These are phyloP conservation scores for Carpinus viminea DNA, from an alignment of 306 rosid genomes.

Conservation along the genomic window DNA sequence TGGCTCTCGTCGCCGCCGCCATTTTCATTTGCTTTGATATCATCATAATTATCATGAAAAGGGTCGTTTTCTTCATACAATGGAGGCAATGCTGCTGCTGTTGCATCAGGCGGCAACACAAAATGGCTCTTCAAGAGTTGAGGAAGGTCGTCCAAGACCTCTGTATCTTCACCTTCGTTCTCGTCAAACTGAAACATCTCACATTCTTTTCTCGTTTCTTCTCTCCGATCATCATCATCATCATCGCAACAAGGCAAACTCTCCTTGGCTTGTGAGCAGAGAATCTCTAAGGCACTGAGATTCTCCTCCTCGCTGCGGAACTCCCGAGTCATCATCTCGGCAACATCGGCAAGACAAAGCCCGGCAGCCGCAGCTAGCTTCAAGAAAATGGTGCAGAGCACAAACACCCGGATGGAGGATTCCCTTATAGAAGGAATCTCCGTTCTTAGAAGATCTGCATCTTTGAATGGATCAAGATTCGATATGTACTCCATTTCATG, in stretches of 20 bases:
- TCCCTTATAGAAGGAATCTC: slow-evolving; percentile 65
- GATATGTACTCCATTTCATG: slow-evolving; percentile 69
- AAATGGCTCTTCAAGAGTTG: slow-evolving; percentile 27
- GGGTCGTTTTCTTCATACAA: slow-evolving; percentile 5
- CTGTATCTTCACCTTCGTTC: slow-evolving; percentile 19
- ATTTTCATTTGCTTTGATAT: neutral
- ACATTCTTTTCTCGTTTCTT: slow-evolving; percentile 19
- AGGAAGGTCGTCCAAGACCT: slow-evolving; percentile 32
- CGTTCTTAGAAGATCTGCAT: slow-evolving; percentile 65
- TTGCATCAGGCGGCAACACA: neutral
- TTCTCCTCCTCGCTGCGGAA: slow-evolving; percentile 50
- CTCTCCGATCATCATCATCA: neutral
- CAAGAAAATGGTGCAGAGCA: slow-evolving; percentile 78
- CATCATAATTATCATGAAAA: neutral
- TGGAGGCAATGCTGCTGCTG: neutral
- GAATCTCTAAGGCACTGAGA: slow-evolving; percentile 55
- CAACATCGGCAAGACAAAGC: slow-evolving; percentile 73
- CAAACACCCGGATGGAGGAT: slow-evolving; percentile 71
- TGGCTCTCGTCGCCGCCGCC: neutral
- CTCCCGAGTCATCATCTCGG: slow-evolving; percentile 76
- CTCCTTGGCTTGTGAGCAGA: slow-evolving; percentile 59
- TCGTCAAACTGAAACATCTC: slow-evolving; percentile 32
- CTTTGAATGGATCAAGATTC: slow-evolving; percentile 73
- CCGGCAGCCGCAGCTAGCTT: slow-evolving; percentile 69
- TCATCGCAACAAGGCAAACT: slow-evolving; percentile 1